Evolutionary conservation across 1,139 yeast species (phyloP).

Genomic region (Zygosaccharomyces sapae): DNA sequence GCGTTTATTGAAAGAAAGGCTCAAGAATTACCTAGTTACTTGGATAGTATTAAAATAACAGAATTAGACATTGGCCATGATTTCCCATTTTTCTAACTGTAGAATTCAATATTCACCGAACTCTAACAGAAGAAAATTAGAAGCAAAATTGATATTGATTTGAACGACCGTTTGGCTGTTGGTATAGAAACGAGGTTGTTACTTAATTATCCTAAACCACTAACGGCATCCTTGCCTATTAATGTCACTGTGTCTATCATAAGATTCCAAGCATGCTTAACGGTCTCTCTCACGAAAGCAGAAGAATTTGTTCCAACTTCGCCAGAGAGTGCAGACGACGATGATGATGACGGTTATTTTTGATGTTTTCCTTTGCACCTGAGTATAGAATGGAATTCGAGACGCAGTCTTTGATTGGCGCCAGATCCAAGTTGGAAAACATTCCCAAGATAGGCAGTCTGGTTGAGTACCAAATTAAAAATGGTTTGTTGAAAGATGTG

Average conservation of each 20-base stretch:
- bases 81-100: conserved; percentile 93
- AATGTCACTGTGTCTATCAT: conserved; percentile 82
- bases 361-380: conserved; percentile 86
- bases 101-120: conserved; percentile 58
- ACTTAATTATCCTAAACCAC: conserved; percentile 78
- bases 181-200: conserved; percentile 83
- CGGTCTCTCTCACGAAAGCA: conserved; percentile 53
- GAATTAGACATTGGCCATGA: conserved; percentile 94
- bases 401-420: conserved; percentile 82
- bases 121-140: conserved; percentile 46
- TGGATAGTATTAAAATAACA: conserved; percentile 73
- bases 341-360: conserved; percentile 43
- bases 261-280: conserved; percentile 86
- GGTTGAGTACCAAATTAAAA: conserved; percentile 77
- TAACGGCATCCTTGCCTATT: conserved; percentile 82
- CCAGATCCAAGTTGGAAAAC: conserved; percentile 86
- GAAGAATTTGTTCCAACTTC: conserved; percentile 49
- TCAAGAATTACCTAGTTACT: conserved; percentile 62
- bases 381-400: conserved; percentile 85
- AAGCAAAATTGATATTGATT: conserved; percentile 90
- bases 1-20: conserved; percentile 42
- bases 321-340: conserved; percentile 31
- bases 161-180: conserved; percentile 82
- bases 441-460: conserved; percentile 87
- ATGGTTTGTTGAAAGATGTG: conserved; percentile 91